These are phyloP conservation scores for Inosperma sp. DNA, from an alignment of 768 basidiomycete species.

Conservation along the genomic window DNA sequence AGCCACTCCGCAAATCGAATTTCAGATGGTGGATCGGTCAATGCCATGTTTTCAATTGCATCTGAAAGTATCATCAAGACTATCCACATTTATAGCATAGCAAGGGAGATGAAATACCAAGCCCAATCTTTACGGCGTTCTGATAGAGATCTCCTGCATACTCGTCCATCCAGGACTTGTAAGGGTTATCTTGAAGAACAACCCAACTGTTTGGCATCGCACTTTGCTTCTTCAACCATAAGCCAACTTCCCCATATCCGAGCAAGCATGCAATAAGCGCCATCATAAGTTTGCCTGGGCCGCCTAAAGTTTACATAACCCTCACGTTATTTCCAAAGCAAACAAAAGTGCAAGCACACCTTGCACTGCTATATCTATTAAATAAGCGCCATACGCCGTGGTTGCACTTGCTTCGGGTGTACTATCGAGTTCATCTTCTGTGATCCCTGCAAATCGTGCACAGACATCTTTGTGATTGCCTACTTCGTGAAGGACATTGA, in stretches of 20 bases:
- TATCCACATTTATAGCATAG: not conserved
- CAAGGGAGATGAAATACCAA: slow-evolving; percentile 49
- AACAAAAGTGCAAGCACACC: slow-evolving; percentile 33
- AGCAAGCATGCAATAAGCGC: slow-evolving; percentile 81
- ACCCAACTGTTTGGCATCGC: slow-evolving; percentile 49
- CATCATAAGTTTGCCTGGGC: slow-evolving; percentile 67
- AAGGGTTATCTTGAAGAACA: slow-evolving; percentile 63
- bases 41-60: slow-evolving; percentile 64
- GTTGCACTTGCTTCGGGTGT: slow-evolving; percentile 68
- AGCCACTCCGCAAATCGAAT: slow-evolving; percentile 60
- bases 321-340: not conserved
- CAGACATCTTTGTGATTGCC: slow-evolving; percentile 70
- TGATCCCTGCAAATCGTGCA: slow-evolving; percentile 57
- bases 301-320: slow-evolving; percentile 40
- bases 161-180: slow-evolving; percentile 72
- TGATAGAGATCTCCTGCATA: slow-evolving; percentile 74
- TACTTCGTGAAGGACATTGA: slow-evolving; percentile 64
- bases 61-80: slow-evolving; percentile 37
- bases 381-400: slow-evolving; percentile 82
- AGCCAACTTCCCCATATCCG: slow-evolving; percentile 89
- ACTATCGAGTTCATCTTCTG: slow-evolving; percentile 50
- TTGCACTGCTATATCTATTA: slow-evolving; percentile 72
- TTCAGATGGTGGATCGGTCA: slow-evolving; percentile 57
- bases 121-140: slow-evolving; percentile 61
- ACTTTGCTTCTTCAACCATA: slow-evolving; percentile 68